Evolutionary conservation across 2,329 filamentous ascomycete genomes (phyloP), one percentile per base, ranked within the genome.

Genomic region (Talaromyces atroroseus): DNA sequence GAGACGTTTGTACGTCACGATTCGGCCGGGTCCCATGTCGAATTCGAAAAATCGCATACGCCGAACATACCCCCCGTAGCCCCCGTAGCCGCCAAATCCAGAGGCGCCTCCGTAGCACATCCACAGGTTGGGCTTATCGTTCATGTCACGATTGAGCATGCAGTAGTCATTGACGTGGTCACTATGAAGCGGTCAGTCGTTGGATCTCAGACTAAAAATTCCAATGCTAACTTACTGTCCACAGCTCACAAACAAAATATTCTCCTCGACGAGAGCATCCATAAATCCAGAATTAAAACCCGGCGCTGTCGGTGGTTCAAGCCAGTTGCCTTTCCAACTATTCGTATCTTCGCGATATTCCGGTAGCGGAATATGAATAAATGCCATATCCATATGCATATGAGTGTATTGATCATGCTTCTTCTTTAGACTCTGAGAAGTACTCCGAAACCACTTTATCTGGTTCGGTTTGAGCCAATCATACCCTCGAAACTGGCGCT

Each of bases 111-210:
- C 92, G 72, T 97, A 97, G 77, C 94, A 99, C 92, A 99, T 96
- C 94, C 94, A 99, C 2, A 97, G 76, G 29, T 87, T 82, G 0
- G 88, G 86, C 49, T 80, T 80, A n/a, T 78, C 73, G 21, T 75
- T 75, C 29, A 78, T 71, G 42, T 81, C 74, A 52, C 81, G 67
- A 34, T 76, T 85, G 8, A 96, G 80, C 61, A 89, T 86, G 71
- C 94, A 99, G 71, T 96, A 97, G 68, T 99, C 94, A 69, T 99
- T 99, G 62, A 88, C 92, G 68, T 99, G 94, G 68, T 99, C 94
- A 70, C 86, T 89, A 12, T 34, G 47, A 45, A 1, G 59, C 69
- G 62, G 71, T 65, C 56, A 58, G 46, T 52, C 45, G 34, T 24
- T 58, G 12, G n/a, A 56, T 26, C 5, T 4, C 21, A 6, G 11